These are phyloP conservation scores for Gentiana dahurica DNA, from an alignment of 257 asterid genomes.

Conservation along the genomic window DNA sequence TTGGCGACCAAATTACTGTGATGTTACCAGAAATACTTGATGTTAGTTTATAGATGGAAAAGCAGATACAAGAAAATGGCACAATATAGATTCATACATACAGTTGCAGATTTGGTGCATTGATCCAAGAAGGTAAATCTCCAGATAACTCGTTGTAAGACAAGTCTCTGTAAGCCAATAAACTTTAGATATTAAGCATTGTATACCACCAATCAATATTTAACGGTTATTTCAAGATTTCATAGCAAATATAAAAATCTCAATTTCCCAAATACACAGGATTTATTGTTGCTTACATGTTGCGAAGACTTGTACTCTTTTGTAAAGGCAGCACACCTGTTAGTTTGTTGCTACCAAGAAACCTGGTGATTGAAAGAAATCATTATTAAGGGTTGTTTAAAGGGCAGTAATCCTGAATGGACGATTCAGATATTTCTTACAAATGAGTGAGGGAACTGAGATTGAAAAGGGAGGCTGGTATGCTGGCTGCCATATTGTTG, in stretches of 20 bases:
- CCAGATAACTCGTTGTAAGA: slow-evolving; percentile 72
- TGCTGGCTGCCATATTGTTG: slow-evolving; percentile 57
- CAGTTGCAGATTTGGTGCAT: slow-evolving; percentile 37
- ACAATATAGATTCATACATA: slow-evolving; percentile 21
- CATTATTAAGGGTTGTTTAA: neutral
- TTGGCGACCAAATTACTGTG: slow-evolving; percentile 67
- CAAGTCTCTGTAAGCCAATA: slow-evolving; percentile 41
- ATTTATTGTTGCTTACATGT: slow-evolving; percentile 30
- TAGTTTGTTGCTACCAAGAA: slow-evolving; percentile 70
- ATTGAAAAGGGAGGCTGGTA: slow-evolving; percentile 52
- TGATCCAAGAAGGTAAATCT: slow-evolving; percentile 64
- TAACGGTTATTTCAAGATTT: too few species aligned
- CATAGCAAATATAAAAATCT: too few species aligned
- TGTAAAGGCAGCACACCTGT: slow-evolving; percentile 47
- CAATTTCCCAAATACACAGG: too few species aligned
- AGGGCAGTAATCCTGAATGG: neutral
- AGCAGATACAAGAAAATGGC: neutral
- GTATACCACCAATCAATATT: neutral
- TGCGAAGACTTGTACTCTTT: slow-evolving; percentile 33
- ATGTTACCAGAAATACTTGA: slow-evolving; percentile 1
- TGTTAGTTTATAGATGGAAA: slow-evolving; percentile 2
- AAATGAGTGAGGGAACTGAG: slow-evolving; percentile 35
- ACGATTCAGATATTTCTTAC: slow-evolving; percentile 23
- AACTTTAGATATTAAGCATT: slow-evolving; percentile 2
- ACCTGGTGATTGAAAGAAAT: slow-evolving; percentile 31